These are phyloP conservation scores for Penicillium subrubescens DNA, from an alignment of 495 filamentous ascomycete genomes.

Conservation along the genomic window DNA sequence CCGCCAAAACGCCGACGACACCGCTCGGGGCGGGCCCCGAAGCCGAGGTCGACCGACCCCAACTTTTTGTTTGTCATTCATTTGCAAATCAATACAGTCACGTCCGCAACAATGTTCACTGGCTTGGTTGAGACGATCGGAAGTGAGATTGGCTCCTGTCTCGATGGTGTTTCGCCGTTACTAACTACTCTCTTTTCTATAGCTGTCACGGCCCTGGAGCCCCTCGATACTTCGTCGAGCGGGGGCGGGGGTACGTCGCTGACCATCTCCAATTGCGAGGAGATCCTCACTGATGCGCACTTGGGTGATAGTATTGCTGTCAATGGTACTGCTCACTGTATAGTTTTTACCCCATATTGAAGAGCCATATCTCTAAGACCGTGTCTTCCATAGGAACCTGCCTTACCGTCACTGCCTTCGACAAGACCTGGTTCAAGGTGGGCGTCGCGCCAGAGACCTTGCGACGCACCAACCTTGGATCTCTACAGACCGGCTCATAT, in stretches of 20 bases:
- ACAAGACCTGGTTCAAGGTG: conserved; percentile 75
- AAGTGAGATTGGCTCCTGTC: conserved; percentile 55
- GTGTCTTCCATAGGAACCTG: conserved; percentile 59
- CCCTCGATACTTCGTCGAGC: conserved; percentile 68
- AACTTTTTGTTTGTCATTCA: conserved; percentile 11
- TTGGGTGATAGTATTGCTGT: conserved; percentile 91
- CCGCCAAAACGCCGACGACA: conserved; percentile 36
- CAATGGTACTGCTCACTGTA: conserved; percentile 61
- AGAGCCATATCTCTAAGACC: conserved; percentile 6
- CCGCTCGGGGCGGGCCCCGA: conserved; percentile 30
- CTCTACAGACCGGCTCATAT: conserved; percentile 52
- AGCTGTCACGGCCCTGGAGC: conserved; percentile 83
- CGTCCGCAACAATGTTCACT: conserved; percentile 77
- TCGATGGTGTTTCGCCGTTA: neutral
- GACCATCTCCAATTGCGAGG: conserved; percentile 74
- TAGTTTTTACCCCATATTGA: neutral
- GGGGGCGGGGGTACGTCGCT: conserved; percentile 82
- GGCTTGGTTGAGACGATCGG: conserved; percentile 95
- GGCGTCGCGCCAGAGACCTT: conserved; percentile 96
- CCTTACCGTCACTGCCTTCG: conserved; percentile 87
- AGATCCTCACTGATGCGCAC: conserved; percentile 78
- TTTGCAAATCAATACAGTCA: conserved; percentile 22
- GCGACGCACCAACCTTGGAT: conserved; percentile 90
- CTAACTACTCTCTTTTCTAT: conserved; percentile 18
- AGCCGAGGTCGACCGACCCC: conserved; percentile 38